Base-by-base conservation (phyloP, 2,329 filamentous ascomycete species). In the Aschersonia sp. region DNA sequence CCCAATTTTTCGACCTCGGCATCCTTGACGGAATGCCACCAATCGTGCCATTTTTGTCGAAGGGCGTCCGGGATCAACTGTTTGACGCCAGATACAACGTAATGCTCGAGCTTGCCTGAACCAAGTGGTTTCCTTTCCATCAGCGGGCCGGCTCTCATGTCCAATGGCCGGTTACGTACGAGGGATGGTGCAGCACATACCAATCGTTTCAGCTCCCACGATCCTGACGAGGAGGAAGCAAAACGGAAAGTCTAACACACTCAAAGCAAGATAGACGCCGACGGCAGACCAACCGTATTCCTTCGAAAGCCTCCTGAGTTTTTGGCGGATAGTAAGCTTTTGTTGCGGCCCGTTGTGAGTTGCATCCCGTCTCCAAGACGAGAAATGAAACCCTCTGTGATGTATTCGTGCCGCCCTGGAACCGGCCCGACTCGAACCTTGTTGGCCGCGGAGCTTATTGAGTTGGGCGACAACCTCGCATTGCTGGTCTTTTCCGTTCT, bases 241-340 rank as follows among this genome's bases (percentile, higher is more conserved):
- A 61, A 97, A 86, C 0, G 92, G 92, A 54, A 97, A 94, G 66
- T 98, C 92, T 46, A 95, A 68, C 40, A 85, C 84, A 42, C 85
- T 89, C 48, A 98, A 68, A 1, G 73, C 73, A 9, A 96, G 65
- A 65, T 98, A 98, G 10, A 98, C 86, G n/a, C 89, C 91, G 4
- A 96, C 66, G 1, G 89, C 89, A 3, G 85, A 77, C 88, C 89
- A 97, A 41, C 92, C 92, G 64, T 98, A 98, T 64, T 97, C 91
- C 53, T 83, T 81, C 3, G 84, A 89, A 44, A 98, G 76, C 61
- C 86, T 88, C 65, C 83, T 89, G 61, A 97, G 69, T 30, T 84
- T 77, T 53, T 80, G 80, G 2, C 82, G 82, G 42, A 92, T 63
- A 5, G 80, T 77, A 9, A 69, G 65, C 7, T 53, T 56, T 53